Evolutionary conservation across 257 asterid species (phyloP).

Genomic region (Solanum lignicaule): DNA sequence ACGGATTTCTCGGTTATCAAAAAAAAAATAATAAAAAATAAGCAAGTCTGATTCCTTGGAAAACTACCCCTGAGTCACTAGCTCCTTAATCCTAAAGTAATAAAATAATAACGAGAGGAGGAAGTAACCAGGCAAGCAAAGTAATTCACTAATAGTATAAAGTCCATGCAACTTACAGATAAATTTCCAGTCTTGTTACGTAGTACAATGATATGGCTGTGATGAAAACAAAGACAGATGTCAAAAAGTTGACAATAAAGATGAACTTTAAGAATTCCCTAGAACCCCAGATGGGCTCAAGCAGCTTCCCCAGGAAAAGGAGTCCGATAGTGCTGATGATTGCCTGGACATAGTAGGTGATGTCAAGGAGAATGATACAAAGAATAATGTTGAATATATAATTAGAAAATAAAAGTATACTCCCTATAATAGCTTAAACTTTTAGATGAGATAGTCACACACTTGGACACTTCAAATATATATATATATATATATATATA

Average conservation of each 20-base stretch:
- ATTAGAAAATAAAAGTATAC: background rate
- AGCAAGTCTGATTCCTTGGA: background rate
- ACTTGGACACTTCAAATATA: background rate
- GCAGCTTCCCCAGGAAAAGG: conserved; percentile 80
- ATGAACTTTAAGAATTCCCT: conserved; percentile 80
- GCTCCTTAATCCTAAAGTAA: background rate
- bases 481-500: background rate
- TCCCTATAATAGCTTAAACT: background rate
- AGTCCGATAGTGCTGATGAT: conserved; percentile 64
- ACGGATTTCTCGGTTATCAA: too few relatives aligned
- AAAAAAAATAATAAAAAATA: too few relatives aligned
- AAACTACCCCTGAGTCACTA: background rate
- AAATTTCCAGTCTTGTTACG: conserved; percentile 51
- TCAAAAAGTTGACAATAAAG: conserved; percentile 72
- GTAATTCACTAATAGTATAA: background rate
- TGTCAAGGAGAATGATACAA: background rate
- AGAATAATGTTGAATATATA: background rate
- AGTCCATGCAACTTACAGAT: conserved; percentile 54
- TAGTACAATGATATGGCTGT: conserved; percentile 76
- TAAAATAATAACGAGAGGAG: background rate
- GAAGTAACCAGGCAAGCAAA: background rate
- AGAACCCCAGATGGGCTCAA: conserved; percentile 92
- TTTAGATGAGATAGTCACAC: background rate
- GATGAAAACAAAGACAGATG: conserved; percentile 64
- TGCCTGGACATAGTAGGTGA: conserved; percentile 35